phyloP scores from a whole-genome alignment of 2,329 filamentous ascomycete species.

The Sporothrix inflata region DNA sequence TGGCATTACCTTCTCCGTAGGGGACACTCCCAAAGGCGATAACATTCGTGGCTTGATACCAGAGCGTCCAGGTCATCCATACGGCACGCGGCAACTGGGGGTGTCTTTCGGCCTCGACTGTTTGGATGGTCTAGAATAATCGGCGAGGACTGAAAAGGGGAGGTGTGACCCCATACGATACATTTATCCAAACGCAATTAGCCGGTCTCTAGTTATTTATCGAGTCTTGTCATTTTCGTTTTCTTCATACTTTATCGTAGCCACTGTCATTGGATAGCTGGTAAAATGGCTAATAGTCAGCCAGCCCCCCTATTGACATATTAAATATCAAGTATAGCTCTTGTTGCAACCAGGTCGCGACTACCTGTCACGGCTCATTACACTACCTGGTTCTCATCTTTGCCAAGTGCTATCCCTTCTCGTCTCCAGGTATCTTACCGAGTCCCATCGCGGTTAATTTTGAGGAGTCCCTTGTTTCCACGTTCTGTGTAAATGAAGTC shows the following conservation, averaged over 20 bases:
- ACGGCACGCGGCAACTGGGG: background rate
- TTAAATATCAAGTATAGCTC: background rate
- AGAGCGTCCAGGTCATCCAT: background rate
- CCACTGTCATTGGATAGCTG: background rate
- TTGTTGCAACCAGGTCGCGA: background rate
- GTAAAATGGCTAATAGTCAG: background rate
- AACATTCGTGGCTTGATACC: background rate
- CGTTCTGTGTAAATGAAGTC: conserved; percentile 3
- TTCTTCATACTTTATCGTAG: background rate
- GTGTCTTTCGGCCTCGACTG: background rate
- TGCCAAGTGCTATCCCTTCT: background rate
- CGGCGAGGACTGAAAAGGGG: background rate
- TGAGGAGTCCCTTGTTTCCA: background rate
- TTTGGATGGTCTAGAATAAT: background rate
- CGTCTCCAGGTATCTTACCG: background rate
- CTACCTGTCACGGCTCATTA: background rate
- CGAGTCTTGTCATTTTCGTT: background rate
- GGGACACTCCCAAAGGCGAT: background rate
- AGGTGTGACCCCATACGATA: background rate
- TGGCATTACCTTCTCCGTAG: background rate
- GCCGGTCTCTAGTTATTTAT: background rate
- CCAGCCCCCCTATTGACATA: background rate
- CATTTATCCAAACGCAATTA: background rate
- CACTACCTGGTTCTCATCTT: background rate
- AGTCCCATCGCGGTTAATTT: background rate